phyloP scores from a whole-genome alignment of 1,284 basidiomycete species.

The Cryptococcus hybrid region DNA sequence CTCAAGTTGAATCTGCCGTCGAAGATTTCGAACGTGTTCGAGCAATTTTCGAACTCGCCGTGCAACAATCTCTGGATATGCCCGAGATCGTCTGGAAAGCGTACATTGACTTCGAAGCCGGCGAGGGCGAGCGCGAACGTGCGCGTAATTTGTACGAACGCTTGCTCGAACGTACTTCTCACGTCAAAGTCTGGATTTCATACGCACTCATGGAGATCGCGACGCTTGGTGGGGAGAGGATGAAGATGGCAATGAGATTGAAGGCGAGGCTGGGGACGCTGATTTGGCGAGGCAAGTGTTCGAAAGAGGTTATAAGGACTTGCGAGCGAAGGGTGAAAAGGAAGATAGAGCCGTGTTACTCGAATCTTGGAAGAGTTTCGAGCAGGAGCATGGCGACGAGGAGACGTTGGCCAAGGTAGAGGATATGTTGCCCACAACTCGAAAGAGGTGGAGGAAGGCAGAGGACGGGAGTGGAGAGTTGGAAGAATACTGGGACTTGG shows the following conservation, averaged over 20 bases:
- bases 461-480: constrained; percentile 78
- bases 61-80: constrained; percentile 95
- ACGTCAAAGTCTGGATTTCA: constrained; percentile 71
- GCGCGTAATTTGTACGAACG: constrained; percentile 88
- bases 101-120: constrained; percentile 87
- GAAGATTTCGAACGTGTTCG: constrained; percentile 90
- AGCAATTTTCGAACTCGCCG: constrained; percentile 92
- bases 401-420: constrained; percentile 74
- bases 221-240: constrained; percentile 59
- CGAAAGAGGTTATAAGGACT: constrained; percentile 78
- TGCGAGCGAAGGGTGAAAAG: constrained; percentile 76
- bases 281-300: constrained; percentile 72
- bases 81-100: constrained; percentile 98
- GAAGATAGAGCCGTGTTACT: constrained; percentile 87
- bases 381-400: constrained; percentile 69
- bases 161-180: constrained; percentile 79
- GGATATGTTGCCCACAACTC: constrained; percentile 84
- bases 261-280: constrained; percentile 67
- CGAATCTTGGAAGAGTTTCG: constrained; percentile 91
- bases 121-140: constrained; percentile 82
- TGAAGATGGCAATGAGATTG: constrained; percentile 67
- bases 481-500: constrained; percentile 89
- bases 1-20: constrained; percentile 88
- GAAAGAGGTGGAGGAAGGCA: constrained; percentile 77
- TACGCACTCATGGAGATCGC: constrained; percentile 53